These are phyloP conservation scores for Podila epicladia DNA, from an alignment of 192 early-diverging fungal genomes.

Conservation along the genomic window DNA sequence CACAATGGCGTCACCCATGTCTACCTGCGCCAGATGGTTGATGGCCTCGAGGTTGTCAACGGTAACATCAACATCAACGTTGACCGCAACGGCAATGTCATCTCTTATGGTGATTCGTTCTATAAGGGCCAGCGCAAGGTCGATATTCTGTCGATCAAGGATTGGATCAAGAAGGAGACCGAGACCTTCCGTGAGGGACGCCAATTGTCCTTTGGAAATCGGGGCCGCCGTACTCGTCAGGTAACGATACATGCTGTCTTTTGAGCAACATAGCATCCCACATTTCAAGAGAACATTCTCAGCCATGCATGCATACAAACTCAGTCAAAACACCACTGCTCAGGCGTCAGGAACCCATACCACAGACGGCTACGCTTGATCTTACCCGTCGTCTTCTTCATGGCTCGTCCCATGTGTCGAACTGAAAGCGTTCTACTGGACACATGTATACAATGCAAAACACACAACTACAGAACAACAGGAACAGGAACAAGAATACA, in stretches of 20 bases:
- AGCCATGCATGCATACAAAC: too few relatives aligned
- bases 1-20: conserved; percentile 88
- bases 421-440: too few relatives aligned
- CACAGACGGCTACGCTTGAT: too few relatives aligned
- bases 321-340: too few relatives aligned
- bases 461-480: too few relatives aligned
- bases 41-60: conserved; percentile 81
- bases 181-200: conserved; percentile 29
- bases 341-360: too few relatives aligned
- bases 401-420: too few relatives aligned
- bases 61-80: conserved; percentile 89
- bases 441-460: too few relatives aligned
- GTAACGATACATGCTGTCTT: background rate
- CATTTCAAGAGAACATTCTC: too few relatives aligned
- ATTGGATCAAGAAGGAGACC: conserved; percentile 46
- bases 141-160: conserved; percentile 59
- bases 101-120: conserved; percentile 83
- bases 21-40: conserved; percentile 76
- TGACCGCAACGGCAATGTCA: conserved; percentile 66
- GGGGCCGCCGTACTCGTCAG: conserved; percentile 29
- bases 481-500: too few relatives aligned
- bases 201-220: conserved; percentile 29
- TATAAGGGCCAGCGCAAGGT: conserved; percentile 21
- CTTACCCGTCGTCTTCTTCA: too few relatives aligned
- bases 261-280: too few relatives aligned